These are phyloP conservation scores for Physaria fendleri DNA, from an alignment of 345 rosid species.

Conservation along the genomic window DNA sequence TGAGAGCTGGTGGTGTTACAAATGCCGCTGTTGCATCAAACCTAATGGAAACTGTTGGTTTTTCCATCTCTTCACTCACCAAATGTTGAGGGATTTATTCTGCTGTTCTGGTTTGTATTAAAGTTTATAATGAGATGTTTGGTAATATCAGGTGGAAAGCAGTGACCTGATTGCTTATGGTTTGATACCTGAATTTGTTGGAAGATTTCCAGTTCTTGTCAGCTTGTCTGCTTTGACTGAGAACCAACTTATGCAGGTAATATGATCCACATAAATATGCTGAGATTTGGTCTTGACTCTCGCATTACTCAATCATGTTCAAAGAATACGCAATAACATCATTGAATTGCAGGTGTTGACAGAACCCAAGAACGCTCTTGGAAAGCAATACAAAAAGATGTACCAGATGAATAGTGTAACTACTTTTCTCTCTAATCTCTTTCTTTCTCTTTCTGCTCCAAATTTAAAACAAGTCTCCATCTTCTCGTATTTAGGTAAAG, in stretches of 20 bases:
- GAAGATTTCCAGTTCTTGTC: slow-evolving; percentile 93
- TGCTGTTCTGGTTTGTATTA: slow-evolving; percentile 5
- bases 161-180: slow-evolving; percentile 92
- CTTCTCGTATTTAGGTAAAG: slow-evolving; percentile 53
- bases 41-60: slow-evolving; percentile 83
- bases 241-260: slow-evolving; percentile 93
- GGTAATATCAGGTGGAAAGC: slow-evolving; percentile 78
- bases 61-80: background rate
- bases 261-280: background rate
- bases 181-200: slow-evolving; percentile 97
- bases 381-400: slow-evolving; percentile 92
- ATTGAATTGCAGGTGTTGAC: slow-evolving; percentile 60
- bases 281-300: background rate
- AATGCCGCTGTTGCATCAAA: slow-evolving; percentile 70
- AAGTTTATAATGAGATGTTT: background rate
- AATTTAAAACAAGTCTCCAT: background rate
- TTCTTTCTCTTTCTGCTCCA: background rate
- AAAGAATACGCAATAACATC: background rate
- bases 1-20: slow-evolving; percentile 80
- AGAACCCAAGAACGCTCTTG: slow-evolving; percentile 94
- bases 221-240: slow-evolving; percentile 92
- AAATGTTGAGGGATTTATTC: background rate
- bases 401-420: slow-evolving; percentile 91
- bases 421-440: slow-evolving; percentile 8
- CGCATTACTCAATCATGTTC: background rate